These are phyloP conservation scores for Apiosordaria backusii DNA, from an alignment of 495 filamentous ascomycete genomes.

Conservation along the genomic window DNA sequence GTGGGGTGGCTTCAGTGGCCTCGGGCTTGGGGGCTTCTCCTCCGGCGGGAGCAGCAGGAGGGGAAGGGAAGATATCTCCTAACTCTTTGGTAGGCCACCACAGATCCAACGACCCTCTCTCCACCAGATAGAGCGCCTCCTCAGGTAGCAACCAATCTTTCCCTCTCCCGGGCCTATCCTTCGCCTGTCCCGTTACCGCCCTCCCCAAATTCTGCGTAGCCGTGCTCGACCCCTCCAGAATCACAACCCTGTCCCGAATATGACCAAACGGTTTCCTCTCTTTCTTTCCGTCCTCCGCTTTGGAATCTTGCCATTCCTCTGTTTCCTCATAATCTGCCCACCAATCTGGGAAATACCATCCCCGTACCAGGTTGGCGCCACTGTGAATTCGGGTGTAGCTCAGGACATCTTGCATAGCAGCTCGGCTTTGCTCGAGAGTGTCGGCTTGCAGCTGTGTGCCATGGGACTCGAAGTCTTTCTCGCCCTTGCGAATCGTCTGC, in stretches of 20 bases:
- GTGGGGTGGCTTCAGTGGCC: conserved; percentile 9
- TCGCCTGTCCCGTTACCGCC: conserved; percentile 40
- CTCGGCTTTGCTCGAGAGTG: conserved; percentile 72
- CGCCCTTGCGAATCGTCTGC: conserved; percentile 55
- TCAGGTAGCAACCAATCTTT: conserved; percentile 84
- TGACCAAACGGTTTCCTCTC: conserved; percentile 37
- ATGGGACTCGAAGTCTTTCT: conserved; percentile 96
- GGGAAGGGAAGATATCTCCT: conserved; percentile 36
- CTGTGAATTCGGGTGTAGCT: conserved; percentile 63
- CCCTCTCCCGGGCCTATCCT: conserved; percentile 45
- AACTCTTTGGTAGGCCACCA: conserved; percentile 62
- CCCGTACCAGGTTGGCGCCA: conserved; percentile 46
- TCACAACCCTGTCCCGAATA: conserved; percentile 46
- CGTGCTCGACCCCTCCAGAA: conserved; percentile 43
- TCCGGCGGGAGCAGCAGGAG: not conserved
- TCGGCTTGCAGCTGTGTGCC: conserved; percentile 75
- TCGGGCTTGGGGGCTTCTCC: conserved; percentile 12
- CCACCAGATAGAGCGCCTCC: conserved; percentile 83
- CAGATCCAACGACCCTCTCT: conserved; percentile 80
- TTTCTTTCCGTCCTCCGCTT: conserved; percentile 26
- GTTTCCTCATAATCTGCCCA: conserved; percentile 36
- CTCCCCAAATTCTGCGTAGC: conserved; percentile 43
- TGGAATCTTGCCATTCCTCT: conserved; percentile 7
- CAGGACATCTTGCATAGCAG: conserved; percentile 87
- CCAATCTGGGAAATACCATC: conserved; percentile 51